phyloP scores from a whole-genome alignment of 371 early-diverging fungal species.

The Lichtheimia ornata region DNA sequence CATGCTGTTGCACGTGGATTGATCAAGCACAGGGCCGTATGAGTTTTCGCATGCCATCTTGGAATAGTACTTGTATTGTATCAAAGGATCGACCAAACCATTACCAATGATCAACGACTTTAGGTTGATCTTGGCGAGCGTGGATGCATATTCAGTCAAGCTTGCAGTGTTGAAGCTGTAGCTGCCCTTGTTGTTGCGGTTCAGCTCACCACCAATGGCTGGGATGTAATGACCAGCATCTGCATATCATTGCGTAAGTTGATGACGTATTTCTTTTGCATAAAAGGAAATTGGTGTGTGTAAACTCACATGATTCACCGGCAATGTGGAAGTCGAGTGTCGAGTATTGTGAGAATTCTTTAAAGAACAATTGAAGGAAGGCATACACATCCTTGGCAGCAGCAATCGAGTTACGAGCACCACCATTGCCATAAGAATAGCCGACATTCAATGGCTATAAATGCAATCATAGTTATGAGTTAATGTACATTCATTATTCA shows the following conservation, averaged over 20 bases:
- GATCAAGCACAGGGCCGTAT: conserved; percentile 75
- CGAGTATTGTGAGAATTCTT: conserved; percentile 57
- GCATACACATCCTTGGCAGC: conserved; percentile 65
- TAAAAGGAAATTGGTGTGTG: conserved; percentile 1
- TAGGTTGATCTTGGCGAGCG: conserved; percentile 61
- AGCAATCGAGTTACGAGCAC: conserved; percentile 39
- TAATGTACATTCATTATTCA: not conserved
- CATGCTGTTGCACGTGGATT: conserved; percentile 72
- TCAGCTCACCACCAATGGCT: conserved; percentile 68
- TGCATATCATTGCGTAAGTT: conserved; percentile 1
- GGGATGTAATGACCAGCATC: conserved; percentile 80
- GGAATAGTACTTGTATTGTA: conserved; percentile 88
- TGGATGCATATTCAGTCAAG: conserved; percentile 21
- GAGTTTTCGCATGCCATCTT: conserved; percentile 82
- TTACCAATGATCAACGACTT: conserved; percentile 86
- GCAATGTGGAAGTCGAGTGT: conserved; percentile 50
- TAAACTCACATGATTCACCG: conserved; percentile 68
- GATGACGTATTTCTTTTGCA: conserved; percentile 1
- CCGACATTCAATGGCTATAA: conserved; percentile 68
- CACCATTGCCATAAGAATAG: conserved; percentile 64
- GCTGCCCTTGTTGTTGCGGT: conserved; percentile 56
- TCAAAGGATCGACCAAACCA: conserved; percentile 86
- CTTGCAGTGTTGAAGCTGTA: conserved; percentile 9
- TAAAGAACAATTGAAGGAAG: conserved; percentile 74
- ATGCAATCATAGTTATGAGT: not conserved